Percentiles rank a stretch among this genome's conserved stretches.
Conservation (phyloP, 768 basidiomycete genomes). For the Cyclocybe aegerita region DNA sequence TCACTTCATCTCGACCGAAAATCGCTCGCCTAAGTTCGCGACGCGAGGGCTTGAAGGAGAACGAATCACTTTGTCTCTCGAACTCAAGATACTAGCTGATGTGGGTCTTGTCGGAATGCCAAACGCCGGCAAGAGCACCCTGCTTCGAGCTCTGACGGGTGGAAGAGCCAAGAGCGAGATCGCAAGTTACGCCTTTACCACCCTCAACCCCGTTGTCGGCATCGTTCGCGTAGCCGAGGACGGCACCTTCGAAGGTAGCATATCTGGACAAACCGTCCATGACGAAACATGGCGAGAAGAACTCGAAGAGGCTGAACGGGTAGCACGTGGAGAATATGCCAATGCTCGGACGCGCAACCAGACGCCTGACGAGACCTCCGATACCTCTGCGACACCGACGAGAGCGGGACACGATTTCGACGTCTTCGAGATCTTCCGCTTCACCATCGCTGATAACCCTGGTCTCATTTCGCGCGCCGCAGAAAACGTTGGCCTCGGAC, state of each 20-base stretch:
- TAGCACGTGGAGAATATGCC: conserved; percentile 54
- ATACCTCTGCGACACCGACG: conserved; percentile 12
- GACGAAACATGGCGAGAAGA: conserved; percentile 69
- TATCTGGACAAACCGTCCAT: conserved; percentile 48
- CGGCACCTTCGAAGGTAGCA: conserved; percentile 67
- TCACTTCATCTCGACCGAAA: conserved; percentile 66
- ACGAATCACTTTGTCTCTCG: conserved; percentile 77
- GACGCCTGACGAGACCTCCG: conserved; percentile 16
- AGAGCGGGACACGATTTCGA: conserved; percentile 52
- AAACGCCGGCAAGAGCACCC: conserved; percentile 91
- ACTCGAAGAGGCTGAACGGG: conserved; percentile 39
- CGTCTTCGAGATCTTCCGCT: conserved; percentile 74
- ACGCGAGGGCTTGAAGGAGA: conserved; percentile 77
- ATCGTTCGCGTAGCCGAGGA: conserved; percentile 84
- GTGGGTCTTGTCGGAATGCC: conserved; percentile 96
- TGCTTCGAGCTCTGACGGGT: conserved; percentile 86
- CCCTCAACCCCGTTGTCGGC: conserved; percentile 90
- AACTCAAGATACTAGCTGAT: conserved; percentile 92
- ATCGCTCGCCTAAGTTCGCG: conserved; percentile 85
- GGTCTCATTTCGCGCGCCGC: conserved; percentile 85
- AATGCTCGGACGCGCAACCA: conserved; percentile 53
- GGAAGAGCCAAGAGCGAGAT: conserved; percentile 82
- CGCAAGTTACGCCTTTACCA: conserved; percentile 93
- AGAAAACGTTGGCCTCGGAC: conserved; percentile 89
- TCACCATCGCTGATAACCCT: conserved; percentile 97